Evolutionary conservation across 1,284 basidiomycete genomes (phyloP).

Genomic region (Puccinia triticina): DNA sequence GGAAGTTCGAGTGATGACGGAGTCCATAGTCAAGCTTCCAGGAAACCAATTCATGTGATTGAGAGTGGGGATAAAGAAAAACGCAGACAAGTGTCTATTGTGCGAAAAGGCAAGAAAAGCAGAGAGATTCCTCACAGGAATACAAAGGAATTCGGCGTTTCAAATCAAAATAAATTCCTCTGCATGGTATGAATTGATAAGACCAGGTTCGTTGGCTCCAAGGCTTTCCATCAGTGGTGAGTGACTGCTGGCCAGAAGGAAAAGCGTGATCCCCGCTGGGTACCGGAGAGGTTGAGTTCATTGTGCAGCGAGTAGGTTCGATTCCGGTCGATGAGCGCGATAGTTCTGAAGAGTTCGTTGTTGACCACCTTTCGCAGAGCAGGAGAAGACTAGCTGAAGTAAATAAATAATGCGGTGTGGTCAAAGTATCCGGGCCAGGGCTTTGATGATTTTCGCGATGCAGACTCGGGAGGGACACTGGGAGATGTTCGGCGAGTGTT

Average conservation of each 20-base stretch:
- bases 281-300: background rate
- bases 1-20: background rate
- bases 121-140: conserved; percentile 14
- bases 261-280: background rate
- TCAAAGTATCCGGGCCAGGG: background rate
- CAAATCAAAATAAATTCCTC: conserved; percentile 79
- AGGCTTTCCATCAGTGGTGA: conserved; percentile 48
- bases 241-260: background rate
- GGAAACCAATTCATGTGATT: background rate
- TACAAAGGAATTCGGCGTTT: conserved; percentile 77
- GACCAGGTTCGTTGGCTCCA: conserved; percentile 58
- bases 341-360: background rate
- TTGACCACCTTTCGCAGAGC: no score
- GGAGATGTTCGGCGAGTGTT: background rate
- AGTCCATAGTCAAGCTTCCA: conserved; percentile 73
- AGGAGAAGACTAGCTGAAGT: background rate
- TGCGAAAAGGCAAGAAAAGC: background rate
- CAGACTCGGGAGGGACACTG: background rate
- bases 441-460: no score
- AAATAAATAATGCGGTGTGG: background rate
- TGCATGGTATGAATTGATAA: conserved; percentile 63
- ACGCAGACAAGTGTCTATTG: background rate
- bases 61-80: background rate
- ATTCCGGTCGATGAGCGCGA: background rate
- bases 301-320: background rate